These are phyloP conservation scores for Leccinum pellstonianum DNA, from an alignment of 768 basidiomycete genomes.

Conservation along the genomic window DNA sequence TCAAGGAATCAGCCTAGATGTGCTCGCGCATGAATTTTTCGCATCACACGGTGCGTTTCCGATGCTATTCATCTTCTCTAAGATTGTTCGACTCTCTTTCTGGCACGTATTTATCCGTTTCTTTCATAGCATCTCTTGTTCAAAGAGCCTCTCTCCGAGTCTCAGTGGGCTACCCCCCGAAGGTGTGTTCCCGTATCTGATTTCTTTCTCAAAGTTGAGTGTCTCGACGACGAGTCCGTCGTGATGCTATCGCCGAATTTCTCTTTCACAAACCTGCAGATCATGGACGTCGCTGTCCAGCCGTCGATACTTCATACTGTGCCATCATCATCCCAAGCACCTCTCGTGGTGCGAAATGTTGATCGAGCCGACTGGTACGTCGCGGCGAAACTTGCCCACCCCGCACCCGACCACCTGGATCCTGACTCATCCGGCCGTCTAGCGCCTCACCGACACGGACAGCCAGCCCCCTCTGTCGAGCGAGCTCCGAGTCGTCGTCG, in stretches of 20 bases:
- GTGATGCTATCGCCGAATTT: background rate
- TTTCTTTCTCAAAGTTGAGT: background rate
- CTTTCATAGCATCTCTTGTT: background rate
- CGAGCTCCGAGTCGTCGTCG: no score
- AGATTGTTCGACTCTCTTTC: background rate
- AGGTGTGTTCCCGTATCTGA: conserved; percentile 4
- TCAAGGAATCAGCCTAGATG: conserved; percentile 13
- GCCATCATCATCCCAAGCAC: no score
- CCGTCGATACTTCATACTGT: no score
- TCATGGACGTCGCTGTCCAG: no score
- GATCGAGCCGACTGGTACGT: no score
- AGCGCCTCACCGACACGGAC: no score
- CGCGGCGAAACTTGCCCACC: no score
- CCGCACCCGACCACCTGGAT: no score
- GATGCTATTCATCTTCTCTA: background rate
- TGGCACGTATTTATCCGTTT: background rate
- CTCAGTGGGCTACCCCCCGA: background rate
- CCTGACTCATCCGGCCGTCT: no score
- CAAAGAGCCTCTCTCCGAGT: conserved; percentile 1
- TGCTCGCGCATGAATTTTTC: conserved; percentile 10
- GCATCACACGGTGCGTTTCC: background rate
- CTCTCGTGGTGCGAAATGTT: no score
- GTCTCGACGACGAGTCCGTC: background rate
- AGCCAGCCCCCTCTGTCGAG: no score
- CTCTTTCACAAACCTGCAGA: conserved; percentile 5